Conservation (phyloP, 306 rosid species). For the Erythrophleum fordii region DNA sequence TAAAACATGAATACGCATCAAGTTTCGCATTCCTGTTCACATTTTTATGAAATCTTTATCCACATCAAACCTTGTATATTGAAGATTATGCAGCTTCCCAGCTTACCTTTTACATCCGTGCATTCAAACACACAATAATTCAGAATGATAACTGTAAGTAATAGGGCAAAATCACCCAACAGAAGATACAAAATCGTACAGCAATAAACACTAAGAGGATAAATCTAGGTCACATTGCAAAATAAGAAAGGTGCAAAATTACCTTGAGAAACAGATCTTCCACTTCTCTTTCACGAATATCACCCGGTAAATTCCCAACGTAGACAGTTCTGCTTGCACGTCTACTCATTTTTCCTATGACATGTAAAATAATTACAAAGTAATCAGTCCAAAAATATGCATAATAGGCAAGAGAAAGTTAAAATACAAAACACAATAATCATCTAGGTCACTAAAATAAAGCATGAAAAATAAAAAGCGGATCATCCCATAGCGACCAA, state of each 20-base stretch:
- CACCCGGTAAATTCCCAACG: slow-evolving; percentile 99
- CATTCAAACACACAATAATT: neutral
- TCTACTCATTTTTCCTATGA: slow-evolving; percentile 75
- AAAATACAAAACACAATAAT: neutral
- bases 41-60: neutral
- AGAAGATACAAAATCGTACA: neutral
- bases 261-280: slow-evolving; percentile 96
- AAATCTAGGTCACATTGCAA: slow-evolving; percentile 1
- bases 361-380: neutral
- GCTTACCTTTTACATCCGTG: neutral
- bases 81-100: neutral
- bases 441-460: neutral
- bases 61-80: neutral
- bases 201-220: neutral
- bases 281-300: slow-evolving; percentile 98
- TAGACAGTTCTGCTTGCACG: slow-evolving; percentile 89
- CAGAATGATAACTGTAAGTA: neutral
- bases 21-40: neutral
- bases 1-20: neutral
- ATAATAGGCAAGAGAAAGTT: neutral
- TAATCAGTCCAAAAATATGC: neutral
- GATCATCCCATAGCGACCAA: neutral
- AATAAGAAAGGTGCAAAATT: neutral
- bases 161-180: neutral
- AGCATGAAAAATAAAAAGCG: neutral